phyloP scores from a whole-genome alignment of 2,329 filamentous ascomycete species.

The Leptographium flavum region DNA sequence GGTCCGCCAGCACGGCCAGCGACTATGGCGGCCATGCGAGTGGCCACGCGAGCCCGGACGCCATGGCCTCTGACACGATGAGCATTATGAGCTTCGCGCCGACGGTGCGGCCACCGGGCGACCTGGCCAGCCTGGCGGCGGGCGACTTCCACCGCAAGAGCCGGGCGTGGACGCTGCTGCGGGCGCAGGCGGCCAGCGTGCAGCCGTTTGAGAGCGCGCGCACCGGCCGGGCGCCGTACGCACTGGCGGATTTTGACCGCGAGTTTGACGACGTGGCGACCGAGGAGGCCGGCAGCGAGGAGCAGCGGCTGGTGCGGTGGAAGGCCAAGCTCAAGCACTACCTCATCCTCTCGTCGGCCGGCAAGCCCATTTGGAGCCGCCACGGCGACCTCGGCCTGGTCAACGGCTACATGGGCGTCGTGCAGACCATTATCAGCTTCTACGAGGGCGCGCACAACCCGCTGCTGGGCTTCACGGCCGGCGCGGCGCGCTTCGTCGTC shows the following conservation, averaged over 20 bases:
- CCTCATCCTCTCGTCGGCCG: constrained; percentile 86
- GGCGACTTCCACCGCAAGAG: constrained; percentile 54
- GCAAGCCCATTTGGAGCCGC: constrained; percentile 93
- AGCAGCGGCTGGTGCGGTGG: constrained; percentile 57
- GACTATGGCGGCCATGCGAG: constrained; percentile 12
- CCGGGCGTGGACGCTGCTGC: constrained; percentile 54
- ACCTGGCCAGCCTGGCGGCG: constrained; percentile 69
- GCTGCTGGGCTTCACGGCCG: constrained; percentile 76
- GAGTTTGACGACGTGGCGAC: constrained; percentile 65
- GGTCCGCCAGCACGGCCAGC: constrained; percentile 17
- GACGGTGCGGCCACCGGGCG: constrained; percentile 47
- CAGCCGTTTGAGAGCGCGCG: constrained; percentile 45
- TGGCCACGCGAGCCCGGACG: no score
- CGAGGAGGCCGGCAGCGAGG: constrained; percentile 23
- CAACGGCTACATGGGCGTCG: constrained; percentile 85
- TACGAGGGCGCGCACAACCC: constrained; percentile 70
- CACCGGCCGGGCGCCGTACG: constrained; percentile 26
- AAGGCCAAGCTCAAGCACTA: constrained; percentile 94
- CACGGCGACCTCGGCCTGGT: constrained; percentile 84
- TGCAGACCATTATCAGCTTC: constrained; percentile 96
- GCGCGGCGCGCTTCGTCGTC: constrained; percentile 72
- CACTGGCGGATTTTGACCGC: constrained; percentile 51
- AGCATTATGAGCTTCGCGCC: constrained; percentile 55
- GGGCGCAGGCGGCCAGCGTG: constrained; percentile 43
- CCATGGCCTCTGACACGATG: constrained; percentile 37